phyloP scores from a whole-genome alignment of 441 rosid genomes.

The Sinapis alba region DNA sequence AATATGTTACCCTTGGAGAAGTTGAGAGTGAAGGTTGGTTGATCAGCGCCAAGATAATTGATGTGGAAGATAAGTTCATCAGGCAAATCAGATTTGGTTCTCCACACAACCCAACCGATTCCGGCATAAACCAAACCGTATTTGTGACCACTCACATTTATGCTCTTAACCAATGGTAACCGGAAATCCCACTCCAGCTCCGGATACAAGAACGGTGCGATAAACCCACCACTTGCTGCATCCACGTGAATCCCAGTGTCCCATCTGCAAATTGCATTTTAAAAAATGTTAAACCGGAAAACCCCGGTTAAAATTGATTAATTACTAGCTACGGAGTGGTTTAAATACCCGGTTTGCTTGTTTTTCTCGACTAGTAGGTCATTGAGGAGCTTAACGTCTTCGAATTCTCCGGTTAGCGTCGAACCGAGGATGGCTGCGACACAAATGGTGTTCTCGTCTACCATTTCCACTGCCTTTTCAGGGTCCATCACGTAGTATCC shows the following conservation, averaged over 20 bases:
- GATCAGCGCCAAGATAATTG: constrained; percentile 60
- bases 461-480: constrained; percentile 48
- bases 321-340: neutral
- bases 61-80: constrained; percentile 56
- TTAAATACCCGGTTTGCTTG: constrained; percentile 44
- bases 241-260: constrained; percentile 57
- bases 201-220: constrained; percentile 53
- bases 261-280: constrained; percentile 44
- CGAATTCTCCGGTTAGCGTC: constrained; percentile 51
- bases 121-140: constrained; percentile 65
- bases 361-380: constrained; percentile 49
- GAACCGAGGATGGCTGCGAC: constrained; percentile 54
- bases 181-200: constrained; percentile 59
- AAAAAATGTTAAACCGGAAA: neutral
- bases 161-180: constrained; percentile 54
- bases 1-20: constrained; percentile 49
- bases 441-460: constrained; percentile 54
- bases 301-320: neutral
- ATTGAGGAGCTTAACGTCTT: constrained; percentile 53
- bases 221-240: constrained; percentile 61
- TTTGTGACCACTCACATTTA: constrained; percentile 64
- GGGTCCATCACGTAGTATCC: constrained; percentile 58
- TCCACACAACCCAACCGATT: constrained; percentile 58
- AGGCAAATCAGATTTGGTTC: constrained; percentile 54
- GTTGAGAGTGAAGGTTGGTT: constrained; percentile 58